Base-by-base conservation (phyloP, 441 rosid species). In the Erysimum pusillum region DNA sequence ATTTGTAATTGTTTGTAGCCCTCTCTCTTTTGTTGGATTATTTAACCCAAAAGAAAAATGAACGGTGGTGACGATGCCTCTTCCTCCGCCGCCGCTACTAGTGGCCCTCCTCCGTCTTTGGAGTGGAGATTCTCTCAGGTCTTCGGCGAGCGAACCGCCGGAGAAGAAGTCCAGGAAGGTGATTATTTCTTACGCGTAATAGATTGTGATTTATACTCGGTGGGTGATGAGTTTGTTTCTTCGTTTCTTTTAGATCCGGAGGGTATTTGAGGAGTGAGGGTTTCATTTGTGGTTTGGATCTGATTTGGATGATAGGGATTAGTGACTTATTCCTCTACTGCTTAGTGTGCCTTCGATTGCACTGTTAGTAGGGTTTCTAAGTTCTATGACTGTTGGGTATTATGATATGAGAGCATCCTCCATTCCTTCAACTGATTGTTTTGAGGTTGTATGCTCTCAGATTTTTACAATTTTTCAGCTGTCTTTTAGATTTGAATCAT, bases 101-200 rank as follows among this genome's bases (percentile, higher is more conserved):
- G 82, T 52, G 87, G 76, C 51, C 84, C 87, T 71, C 90, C 87
- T 58, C 99, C 82, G 76, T 84, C 90, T 65, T 73, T 89, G 51
- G 94, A 88, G 67, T 88, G 94, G 94, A 85, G 89, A 77, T 90
- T 90, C 77, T 80, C 94, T 63, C 94, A 90, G 88, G 94, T 88
- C 48, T 90, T 89, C 76, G 91, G 94, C 10, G 94, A 89, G 59
- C 84, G 91, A 68, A 78, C 91, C 39, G 91, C 88, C 38, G 90
- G 91, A 38, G 94, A 89, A 69, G 94, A 89, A 86, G 90, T 86
- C 32, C 90, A 88, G 71, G 90, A 88, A 88, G 92, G 90, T 88
- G 76, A 46, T 52, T 18, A 54, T 74, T 75, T 71, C 32, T 22
- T 74, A 31, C 25, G 28, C 65, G 17, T 52, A 0, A 32, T 62